Base-by-base conservation (phyloP, 768 basidiomycete genomes). In the Ramaria sp. region DNA sequence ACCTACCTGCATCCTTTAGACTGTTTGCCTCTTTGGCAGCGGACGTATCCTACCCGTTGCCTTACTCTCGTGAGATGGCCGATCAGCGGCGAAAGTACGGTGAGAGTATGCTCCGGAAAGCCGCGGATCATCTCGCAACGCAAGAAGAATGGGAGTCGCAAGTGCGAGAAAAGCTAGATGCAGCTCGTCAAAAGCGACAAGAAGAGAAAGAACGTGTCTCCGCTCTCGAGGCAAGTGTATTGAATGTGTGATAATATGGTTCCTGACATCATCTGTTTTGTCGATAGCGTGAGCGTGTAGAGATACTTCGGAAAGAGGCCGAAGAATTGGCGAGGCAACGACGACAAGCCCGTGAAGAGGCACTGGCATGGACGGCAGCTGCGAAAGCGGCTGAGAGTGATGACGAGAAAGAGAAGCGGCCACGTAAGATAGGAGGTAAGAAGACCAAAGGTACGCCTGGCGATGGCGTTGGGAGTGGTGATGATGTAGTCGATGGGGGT, bases 51-150 rank as follows among this genome's bases (percentile, higher is more conserved):
- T 67, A 78, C 0, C 71, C 77, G 49, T 75, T 94, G 17, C 91
- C 92, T 0, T 98, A 97, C 70, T 88, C 77, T 63, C 76, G 79
- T 10, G 92, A 95, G 49, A 78, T 97, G 47, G 91, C 93, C 0
- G 87, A 92, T 62, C 88, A 95, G 62, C 83, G 96, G 45, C 78
- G 84, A 39, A 86, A 87, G 67, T 99, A 97, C 63, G 92, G 93
- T 12, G 86, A 90, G 59, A 85, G 78, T 64, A 84, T 98, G 77
- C 67, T 95, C 53, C 78, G 88, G 55, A 83, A 83, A 52, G 85
- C 82, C 2, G 86, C 89, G 11, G 90, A 88, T 42, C 91, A 95
- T 65, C 72, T 91, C 22, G 70, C 77, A 4, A 73, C 78, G 17
- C 92, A 95, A 66, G 73, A 78, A 53, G 79, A 82, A 56, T 78